phyloP scores from a whole-genome alignment of 2,329 filamentous ascomycete genomes.

The Claviceps spartinae region DNA sequence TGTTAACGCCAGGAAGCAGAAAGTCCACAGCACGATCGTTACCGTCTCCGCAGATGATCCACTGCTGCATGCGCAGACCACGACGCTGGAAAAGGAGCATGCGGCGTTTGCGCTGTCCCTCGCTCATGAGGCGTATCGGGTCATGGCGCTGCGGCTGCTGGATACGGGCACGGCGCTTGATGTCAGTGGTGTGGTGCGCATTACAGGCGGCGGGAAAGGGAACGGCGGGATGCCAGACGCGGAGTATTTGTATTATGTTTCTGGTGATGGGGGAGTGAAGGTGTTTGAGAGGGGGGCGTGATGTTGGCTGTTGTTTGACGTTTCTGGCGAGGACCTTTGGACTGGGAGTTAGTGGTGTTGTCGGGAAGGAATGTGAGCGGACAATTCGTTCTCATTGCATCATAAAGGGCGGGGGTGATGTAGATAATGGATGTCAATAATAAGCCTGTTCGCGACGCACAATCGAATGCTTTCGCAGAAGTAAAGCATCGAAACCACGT shows the following conservation, averaged over 20 bases:
- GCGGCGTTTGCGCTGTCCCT: slow-evolving; percentile 56
- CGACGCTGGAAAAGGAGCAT: slow-evolving; percentile 56
- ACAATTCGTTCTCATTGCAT: too few species aligned
- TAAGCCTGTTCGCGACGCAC: too few species aligned
- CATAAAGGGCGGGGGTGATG: too few species aligned
- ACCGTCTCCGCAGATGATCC: slow-evolving; percentile 61
- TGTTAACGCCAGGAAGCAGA: slow-evolving; percentile 21
- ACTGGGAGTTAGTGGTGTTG: background rate
- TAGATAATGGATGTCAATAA: too few species aligned
- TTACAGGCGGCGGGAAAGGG: slow-evolving; percentile 44
- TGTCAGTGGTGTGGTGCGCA: slow-evolving; percentile 74
- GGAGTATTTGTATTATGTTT: slow-evolving; percentile 72
- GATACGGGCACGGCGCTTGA: slow-evolving; percentile 84
- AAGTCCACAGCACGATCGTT: slow-evolving; percentile 51
- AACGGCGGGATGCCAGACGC: slow-evolving; percentile 19
- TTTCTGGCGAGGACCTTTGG: background rate
- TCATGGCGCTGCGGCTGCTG: slow-evolving; percentile 60
- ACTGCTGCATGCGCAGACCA: slow-evolving; percentile 46
- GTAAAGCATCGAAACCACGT: too few species aligned
- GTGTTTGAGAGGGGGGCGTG: slow-evolving; percentile 67
- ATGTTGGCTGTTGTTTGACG: background rate
- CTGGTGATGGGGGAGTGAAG: slow-evolving; percentile 62
- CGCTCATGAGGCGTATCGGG: slow-evolving; percentile 60
- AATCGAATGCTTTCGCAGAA: too few species aligned
- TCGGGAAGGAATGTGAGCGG: background rate